Percentiles rank a stretch among this genome's conserved stretches.
phyloP scores from a whole-genome alignment of 192 early-diverging fungal genomes.

The Cladochytrium replicatum region DNA sequence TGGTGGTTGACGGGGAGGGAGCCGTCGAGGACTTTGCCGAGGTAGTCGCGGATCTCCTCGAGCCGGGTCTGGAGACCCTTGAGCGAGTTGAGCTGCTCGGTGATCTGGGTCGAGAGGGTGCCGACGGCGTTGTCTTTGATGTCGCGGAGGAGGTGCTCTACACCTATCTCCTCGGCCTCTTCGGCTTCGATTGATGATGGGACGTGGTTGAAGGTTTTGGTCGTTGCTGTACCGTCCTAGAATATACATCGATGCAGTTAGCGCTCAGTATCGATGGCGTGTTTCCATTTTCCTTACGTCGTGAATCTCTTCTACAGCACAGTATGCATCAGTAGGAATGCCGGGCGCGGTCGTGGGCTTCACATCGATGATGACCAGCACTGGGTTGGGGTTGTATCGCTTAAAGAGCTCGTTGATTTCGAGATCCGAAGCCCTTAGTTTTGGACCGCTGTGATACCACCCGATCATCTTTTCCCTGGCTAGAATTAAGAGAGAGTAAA shows the following conservation, averaged over 20 bases:
- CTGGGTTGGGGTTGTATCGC: slow-evolving; percentile 87
- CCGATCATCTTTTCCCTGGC: slow-evolving; percentile 93
- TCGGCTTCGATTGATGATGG: slow-evolving; percentile 94
- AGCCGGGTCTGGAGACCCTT: slow-evolving; percentile 79
- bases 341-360: slow-evolving; percentile 86
- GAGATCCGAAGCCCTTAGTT: slow-evolving; percentile 88
- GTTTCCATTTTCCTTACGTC: slow-evolving; percentile 52
- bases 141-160: slow-evolving; percentile 95
- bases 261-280: no score
- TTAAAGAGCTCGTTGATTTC: slow-evolving; percentile 99
- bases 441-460: slow-evolving; percentile 99
- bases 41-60: slow-evolving; percentile 77
- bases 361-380: slow-evolving; percentile 95
- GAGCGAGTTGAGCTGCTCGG: slow-evolving; percentile 83
- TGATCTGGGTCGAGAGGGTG: slow-evolving; percentile 86
- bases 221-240: slow-evolving; percentile 95
- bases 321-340: slow-evolving; percentile 95
- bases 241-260: not conserved
- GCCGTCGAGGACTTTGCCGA: slow-evolving; percentile 78
- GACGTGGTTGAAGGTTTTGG: slow-evolving; percentile 94
- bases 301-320: slow-evolving; percentile 94
- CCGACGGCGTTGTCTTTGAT: slow-evolving; percentile 97
- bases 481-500: no score
- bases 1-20: slow-evolving; percentile 89
- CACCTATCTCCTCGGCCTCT: slow-evolving; percentile 99